Evolutionary conservation across 345 rosid species (phyloP), one percentile per base, ranked within the genome.

Genomic region (Heritiera fomes): DNA sequence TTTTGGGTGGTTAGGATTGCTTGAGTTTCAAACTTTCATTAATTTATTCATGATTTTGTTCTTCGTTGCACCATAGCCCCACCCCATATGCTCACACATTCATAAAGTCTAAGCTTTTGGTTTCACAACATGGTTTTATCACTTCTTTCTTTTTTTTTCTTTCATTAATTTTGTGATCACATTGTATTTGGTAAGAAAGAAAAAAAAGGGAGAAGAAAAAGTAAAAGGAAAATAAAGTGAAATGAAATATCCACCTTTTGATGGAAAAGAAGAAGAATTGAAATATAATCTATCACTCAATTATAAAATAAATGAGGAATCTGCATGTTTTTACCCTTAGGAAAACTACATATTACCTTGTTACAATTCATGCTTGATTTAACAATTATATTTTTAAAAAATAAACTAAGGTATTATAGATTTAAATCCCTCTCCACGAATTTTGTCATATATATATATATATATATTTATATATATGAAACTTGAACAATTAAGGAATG

Each of bases 21-120:
- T 71, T 30, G 3, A 71, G 23, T 28, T 18, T 49, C 60, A 71
- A 71, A 71, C 38, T 71, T 30, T 13, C 59, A 71, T 71, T 20
- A 53, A 71, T 50, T 71, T 28, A 3, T 49, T 71, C 7, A 34
- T 34, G 2, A 34, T 28, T 30, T 49, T 30, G 15, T 30, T 49
- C 60, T 30, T 14, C 3, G 10, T 49, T 50, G 75, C 59, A 49
- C 40, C 75, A 43, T 68, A n/a, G 30, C 32, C n/a, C 41, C 3
- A 30, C 66, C 12, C 3, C 43, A 47, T 14, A 13, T 71, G 59
- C 75, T 49, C 20, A 23, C 70, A 49, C 59, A 7, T n/a, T 43
- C 72, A 49, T 49, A 49, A 49, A 8, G 7, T 17, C 49, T 18
- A 40, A 40, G 49, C 71, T 17, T 66, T 66, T 66, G 6, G 14